phyloP scores from a whole-genome alignment of 2,329 filamentous ascomycete species.

The Drechslerella dactyloides region DNA sequence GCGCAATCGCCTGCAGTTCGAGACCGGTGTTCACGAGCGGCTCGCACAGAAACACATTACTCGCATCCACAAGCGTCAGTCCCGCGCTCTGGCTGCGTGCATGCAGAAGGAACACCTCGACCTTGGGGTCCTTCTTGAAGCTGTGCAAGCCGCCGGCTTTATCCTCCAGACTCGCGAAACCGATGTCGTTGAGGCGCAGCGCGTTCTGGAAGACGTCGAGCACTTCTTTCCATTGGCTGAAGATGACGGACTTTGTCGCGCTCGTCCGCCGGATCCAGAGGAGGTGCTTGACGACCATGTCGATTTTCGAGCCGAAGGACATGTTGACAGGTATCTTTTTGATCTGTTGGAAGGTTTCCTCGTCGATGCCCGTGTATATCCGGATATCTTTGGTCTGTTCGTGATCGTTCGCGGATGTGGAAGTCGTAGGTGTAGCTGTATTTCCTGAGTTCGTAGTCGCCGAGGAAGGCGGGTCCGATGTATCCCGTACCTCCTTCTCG shows the following conservation, averaged over 20 bases:
- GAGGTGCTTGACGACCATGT: conserved; percentile 78
- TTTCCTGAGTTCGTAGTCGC: conserved; percentile 39
- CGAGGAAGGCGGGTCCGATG: conserved; percentile 19
- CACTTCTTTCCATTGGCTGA: conserved; percentile 87
- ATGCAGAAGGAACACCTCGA: conserved; percentile 74
- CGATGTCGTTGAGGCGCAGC: conserved; percentile 74
- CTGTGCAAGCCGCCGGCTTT: conserved; percentile 69
- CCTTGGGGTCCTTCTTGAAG: conserved; percentile 75
- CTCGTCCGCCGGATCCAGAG: conserved; percentile 84
- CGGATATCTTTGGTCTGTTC: conserved; percentile 11
- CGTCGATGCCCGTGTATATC: conserved; percentile 78
- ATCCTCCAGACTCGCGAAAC: conserved; percentile 72
- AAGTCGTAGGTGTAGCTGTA: not conserved
- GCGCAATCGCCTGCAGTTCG: conserved; percentile 91
- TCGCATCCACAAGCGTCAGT: conserved; percentile 89
- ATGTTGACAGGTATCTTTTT: conserved; percentile 75
- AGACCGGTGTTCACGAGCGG: conserved; percentile 91
- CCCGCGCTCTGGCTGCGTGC: conserved; percentile 80
- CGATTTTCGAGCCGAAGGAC: conserved; percentile 88
- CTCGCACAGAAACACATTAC: conserved; percentile 92
- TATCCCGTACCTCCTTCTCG: conserved; percentile 64
- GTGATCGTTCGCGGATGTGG: not conserved
- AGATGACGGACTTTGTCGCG: conserved; percentile 93
- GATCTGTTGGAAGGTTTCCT: conserved; percentile 66
- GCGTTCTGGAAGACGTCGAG: conserved; percentile 74